Conservation (phyloP, 2,329 filamentous ascomycete genomes). For the Endocalyx cinctus region DNA sequence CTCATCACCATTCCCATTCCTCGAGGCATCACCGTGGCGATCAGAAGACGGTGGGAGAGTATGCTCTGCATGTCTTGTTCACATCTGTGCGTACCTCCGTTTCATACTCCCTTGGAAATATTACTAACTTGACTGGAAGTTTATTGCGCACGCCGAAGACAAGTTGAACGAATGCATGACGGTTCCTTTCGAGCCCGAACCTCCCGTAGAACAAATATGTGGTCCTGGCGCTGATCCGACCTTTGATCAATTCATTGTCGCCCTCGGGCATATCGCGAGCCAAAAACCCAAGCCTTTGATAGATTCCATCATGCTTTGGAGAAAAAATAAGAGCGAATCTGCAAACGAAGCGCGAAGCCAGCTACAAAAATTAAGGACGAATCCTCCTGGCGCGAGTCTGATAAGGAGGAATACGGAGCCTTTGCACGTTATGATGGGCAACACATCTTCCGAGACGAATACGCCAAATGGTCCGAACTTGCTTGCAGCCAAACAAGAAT, state of each 20-base stretch:
- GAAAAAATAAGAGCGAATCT: slow-evolving; percentile 90
- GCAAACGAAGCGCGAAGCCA: slow-evolving; percentile 64
- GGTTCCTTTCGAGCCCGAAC: slow-evolving; percentile 72
- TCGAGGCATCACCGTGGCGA: slow-evolving; percentile 68
- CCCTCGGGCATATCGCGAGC: slow-evolving; percentile 88
- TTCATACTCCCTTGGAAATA: not conserved
- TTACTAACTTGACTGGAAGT: slow-evolving; percentile 47
- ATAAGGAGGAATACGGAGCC: slow-evolving; percentile 74
- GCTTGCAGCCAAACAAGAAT: slow-evolving; percentile 58
- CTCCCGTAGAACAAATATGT: slow-evolving; percentile 83
- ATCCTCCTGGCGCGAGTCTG: slow-evolving; percentile 41
- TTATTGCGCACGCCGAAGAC: slow-evolving; percentile 93
- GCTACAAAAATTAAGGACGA: slow-evolving; percentile 48
- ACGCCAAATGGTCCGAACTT: slow-evolving; percentile 32
- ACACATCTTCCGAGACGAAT: slow-evolving; percentile 21
- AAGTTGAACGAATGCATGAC: slow-evolving; percentile 88
- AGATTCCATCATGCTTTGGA: slow-evolving; percentile 97
- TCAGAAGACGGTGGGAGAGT: slow-evolving; percentile 92
- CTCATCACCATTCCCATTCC: slow-evolving; percentile 72
- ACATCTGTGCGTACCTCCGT: slow-evolving; percentile 62
- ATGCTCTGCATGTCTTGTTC: slow-evolving; percentile 92
- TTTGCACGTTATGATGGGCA: slow-evolving; percentile 39
- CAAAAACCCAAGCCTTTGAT: slow-evolving; percentile 93
- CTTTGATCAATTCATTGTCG: slow-evolving; percentile 92
- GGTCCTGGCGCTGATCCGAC: slow-evolving; percentile 80